Evolutionary conservation across 345 rosid species (phyloP).

Genomic region (Laguncularia racemosa): DNA sequence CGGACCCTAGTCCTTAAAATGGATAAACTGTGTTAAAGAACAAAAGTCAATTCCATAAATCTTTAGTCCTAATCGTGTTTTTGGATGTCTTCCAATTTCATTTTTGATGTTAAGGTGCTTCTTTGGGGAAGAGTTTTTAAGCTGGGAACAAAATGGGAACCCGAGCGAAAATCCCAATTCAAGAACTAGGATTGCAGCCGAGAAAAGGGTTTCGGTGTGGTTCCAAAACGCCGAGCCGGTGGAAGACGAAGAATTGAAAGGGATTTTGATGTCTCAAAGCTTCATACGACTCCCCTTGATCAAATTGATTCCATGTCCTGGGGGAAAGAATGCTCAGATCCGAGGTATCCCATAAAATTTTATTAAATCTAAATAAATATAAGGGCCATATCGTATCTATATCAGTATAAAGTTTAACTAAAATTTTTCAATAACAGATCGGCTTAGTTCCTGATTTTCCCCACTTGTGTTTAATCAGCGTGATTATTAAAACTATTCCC

Average conservation of each 20-base stretch:
- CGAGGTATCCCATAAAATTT: slow-evolving; percentile 33
- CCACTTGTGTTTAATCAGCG: too few species aligned
- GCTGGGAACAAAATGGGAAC: slow-evolving; percentile 30
- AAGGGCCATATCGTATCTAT: too few species aligned
- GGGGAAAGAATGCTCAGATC: slow-evolving; percentile 62
- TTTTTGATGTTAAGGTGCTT: slow-evolving; percentile 31
- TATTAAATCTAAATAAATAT: too few species aligned
- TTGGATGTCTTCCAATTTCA: background rate
- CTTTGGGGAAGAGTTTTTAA: slow-evolving; percentile 37
- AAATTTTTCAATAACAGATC: too few species aligned
- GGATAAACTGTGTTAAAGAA: too few species aligned
- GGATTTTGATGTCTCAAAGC: slow-evolving; percentile 56
- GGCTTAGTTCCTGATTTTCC: too few species aligned
- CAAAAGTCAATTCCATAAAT: too few species aligned
- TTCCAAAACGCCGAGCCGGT: slow-evolving; percentile 42
- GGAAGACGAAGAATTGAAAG: slow-evolving; percentile 26
- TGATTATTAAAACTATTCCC: too few species aligned
- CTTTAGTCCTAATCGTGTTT: too few species aligned
- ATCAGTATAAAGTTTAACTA: too few species aligned
- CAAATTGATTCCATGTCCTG: slow-evolving; percentile 46
- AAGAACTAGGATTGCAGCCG: slow-evolving; percentile 33
- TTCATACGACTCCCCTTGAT: slow-evolving; percentile 54
- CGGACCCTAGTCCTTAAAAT: too few species aligned
- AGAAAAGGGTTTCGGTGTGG: slow-evolving; percentile 42
- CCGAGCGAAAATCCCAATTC: slow-evolving; percentile 29